Conservation (phyloP, 257 asterid genomes). For the Ehretia macrophylla region DNA sequence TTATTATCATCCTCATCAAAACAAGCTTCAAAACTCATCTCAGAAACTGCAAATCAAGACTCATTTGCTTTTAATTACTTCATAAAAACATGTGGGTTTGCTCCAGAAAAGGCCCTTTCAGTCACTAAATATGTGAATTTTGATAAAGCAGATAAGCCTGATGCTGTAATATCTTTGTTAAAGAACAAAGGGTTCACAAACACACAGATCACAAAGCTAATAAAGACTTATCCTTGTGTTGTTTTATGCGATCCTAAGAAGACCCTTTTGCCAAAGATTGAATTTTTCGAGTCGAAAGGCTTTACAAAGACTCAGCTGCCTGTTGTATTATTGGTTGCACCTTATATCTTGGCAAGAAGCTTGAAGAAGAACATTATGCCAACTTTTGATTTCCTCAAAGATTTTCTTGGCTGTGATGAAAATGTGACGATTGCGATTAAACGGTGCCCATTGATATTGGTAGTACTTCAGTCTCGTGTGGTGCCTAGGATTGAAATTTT, state of each 20-base stretch:
- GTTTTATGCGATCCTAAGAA: slow-evolving; percentile 9
- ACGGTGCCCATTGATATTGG: background rate
- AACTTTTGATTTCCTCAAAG: slow-evolving; percentile 8
- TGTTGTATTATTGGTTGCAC: background rate
- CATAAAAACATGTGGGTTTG: slow-evolving; percentile 18
- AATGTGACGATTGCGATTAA: background rate
- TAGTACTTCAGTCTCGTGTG: background rate
- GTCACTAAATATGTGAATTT: slow-evolving; percentile 15
- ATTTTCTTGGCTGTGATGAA: slow-evolving; percentile 6
- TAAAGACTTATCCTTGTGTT: slow-evolving; percentile 3
- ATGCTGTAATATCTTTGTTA: slow-evolving; percentile 13
- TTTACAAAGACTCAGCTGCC: background rate
- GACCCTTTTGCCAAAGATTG: slow-evolving; percentile 24
- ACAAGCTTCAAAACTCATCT: background rate
- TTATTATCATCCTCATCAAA: background rate
- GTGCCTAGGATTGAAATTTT: slow-evolving; percentile 6
- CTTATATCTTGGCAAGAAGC: slow-evolving; percentile 16
- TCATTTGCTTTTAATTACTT: slow-evolving; percentile 11
- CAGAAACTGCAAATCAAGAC: slow-evolving; percentile 3
- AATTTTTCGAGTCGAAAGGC: slow-evolving; percentile 20
- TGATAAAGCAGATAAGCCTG: slow-evolving; percentile 11
- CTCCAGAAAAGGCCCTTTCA: slow-evolving; percentile 25
- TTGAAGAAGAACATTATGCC: slow-evolving; percentile 17
- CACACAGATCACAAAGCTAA: slow-evolving; percentile 4
- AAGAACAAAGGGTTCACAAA: slow-evolving; percentile 10